Evolutionary conservation across 2,329 filamentous ascomycete genomes (phyloP).

Genomic region (Aspergillus chevalieri): DNA sequence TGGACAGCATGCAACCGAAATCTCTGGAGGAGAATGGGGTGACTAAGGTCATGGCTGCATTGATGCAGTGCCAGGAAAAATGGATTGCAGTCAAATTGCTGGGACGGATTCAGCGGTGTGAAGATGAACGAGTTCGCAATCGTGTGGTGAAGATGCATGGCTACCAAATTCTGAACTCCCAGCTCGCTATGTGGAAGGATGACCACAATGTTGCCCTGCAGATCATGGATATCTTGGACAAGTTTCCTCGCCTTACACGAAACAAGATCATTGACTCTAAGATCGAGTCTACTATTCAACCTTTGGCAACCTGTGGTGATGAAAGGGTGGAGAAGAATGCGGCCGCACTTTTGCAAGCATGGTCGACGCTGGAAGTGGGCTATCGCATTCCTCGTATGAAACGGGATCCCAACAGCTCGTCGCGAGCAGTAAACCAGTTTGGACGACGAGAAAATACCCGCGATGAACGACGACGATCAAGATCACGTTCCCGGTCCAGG

Average conservation of each 20-base stretch:
- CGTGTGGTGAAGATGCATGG: conserved; percentile 94
- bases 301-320: conserved; percentile 62
- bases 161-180: conserved; percentile 87
- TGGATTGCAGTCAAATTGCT: conserved; percentile 98
- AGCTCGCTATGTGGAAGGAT: conserved; percentile 76
- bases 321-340: conserved; percentile 69
- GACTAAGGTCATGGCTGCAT: conserved; percentile 88
- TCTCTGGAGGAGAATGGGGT: conserved; percentile 75
- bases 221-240: conserved; percentile 80
- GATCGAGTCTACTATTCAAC: conserved; percentile 75
- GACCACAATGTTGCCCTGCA: conserved; percentile 86
- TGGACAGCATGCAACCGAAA: conserved; percentile 78
- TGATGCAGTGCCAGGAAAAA: conserved; percentile 98
- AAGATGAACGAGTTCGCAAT: conserved; percentile 81
- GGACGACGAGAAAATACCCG: conserved; percentile 50
- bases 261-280: conserved; percentile 98
- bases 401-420: conserved; percentile 58
- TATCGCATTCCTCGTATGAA: conserved; percentile 93
- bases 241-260: conserved; percentile 80
- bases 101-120: conserved; percentile 75
- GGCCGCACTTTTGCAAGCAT: conserved; percentile 67
- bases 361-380: conserved; percentile 82
- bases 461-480: conserved; percentile 45
- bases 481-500: conserved; percentile 45
- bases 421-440: conserved; percentile 58